Conservation (phyloP, 129 eudicot genomes). For the Escallonia herrerae region DNA sequence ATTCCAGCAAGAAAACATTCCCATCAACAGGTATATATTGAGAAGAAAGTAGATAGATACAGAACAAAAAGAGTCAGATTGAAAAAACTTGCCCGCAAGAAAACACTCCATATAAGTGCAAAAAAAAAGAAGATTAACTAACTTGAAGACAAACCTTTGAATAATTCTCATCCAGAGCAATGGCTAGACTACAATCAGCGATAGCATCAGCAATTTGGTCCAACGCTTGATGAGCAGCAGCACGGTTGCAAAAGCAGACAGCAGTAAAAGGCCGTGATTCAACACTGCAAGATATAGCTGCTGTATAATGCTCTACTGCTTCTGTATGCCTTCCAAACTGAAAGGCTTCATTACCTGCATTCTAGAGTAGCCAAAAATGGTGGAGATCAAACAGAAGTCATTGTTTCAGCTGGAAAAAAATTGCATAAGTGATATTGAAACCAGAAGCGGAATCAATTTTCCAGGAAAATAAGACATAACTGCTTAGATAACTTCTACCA, state of each 20-base stretch:
- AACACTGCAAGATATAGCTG: constrained; percentile 68
- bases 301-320: constrained; percentile 83
- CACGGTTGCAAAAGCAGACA: constrained; percentile 91
- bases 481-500: too few relatives aligned
- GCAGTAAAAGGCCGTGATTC: constrained; percentile 90
- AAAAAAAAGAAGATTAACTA: not conserved
- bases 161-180: constrained; percentile 78
- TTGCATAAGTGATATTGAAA: too few relatives aligned
- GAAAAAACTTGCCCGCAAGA: not conserved
- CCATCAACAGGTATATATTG: too few relatives aligned
- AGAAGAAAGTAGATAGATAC: not conserved
- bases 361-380: constrained; percentile 28
- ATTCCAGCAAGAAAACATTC: too few relatives aligned
- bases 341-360: constrained; percentile 88
- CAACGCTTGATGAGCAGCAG: constrained; percentile 89
- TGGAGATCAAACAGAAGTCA: too few relatives aligned
- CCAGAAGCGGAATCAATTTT: too few relatives aligned
- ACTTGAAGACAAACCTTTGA: constrained; percentile 48
- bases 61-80: not conserved
- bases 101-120: not conserved
- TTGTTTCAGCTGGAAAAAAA: too few relatives aligned
- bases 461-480: too few relatives aligned
- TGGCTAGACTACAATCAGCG: constrained; percentile 91
- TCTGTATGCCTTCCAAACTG: constrained; percentile 58
- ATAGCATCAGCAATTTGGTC: constrained; percentile 81